Evolutionary conservation across 2,329 filamentous ascomycete species (phyloP).

Genomic region (Cladosporium oxysporum): DNA sequence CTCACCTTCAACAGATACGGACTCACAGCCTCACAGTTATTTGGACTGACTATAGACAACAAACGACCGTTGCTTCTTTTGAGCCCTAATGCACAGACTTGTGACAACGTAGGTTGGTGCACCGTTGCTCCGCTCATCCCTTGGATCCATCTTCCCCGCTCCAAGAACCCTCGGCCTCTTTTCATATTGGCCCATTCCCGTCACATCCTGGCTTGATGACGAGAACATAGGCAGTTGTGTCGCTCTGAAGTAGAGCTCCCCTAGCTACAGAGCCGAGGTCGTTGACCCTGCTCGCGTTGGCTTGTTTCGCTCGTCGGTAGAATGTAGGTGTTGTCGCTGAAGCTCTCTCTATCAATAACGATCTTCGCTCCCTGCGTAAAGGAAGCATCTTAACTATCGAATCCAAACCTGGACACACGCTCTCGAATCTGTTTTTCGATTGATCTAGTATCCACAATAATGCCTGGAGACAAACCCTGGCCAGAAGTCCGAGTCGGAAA

Average conservation of each 20-base stretch:
- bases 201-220: not conserved
- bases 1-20: not conserved
- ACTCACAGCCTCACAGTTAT: not conserved
- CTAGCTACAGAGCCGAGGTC: not conserved
- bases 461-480: constrained; percentile 47
- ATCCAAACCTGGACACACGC: not conserved
- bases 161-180: not conserved
- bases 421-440: not conserved
- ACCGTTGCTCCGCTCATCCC: not conserved
- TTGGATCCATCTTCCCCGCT: not conserved
- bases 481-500: constrained; percentile 51
- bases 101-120: not conserved
- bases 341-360: not conserved
- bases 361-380: not conserved
- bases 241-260: not conserved
- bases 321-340: not conserved
- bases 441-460: constrained; percentile 26
- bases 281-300: not conserved
- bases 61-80: not conserved
- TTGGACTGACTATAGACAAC: not conserved
- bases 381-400: not conserved
- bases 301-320: not conserved
- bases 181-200: not conserved
- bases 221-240: not conserved
- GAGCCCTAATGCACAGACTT: not conserved